Percentiles rank a stretch among this genome's conserved stretches.
Conservation (phyloP, 1,284 basidiomycete genomes). For the Hemileia vastatrix region DNA sequence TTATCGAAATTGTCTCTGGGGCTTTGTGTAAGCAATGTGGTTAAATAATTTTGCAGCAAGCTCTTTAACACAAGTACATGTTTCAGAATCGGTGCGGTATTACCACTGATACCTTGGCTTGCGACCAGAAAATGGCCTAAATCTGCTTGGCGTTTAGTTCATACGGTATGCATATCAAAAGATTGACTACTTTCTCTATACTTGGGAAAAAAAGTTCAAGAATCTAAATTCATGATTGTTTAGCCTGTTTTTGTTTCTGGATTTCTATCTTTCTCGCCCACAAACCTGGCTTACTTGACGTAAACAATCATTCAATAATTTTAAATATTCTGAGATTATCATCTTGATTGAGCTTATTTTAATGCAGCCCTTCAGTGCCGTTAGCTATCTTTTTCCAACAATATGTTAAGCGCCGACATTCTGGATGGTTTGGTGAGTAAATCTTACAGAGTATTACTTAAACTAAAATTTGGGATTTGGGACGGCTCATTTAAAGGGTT, state of each 20-base stretch:
- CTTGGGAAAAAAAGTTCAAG: neutral
- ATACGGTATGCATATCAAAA: constrained; percentile 7
- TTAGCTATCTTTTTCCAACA: constrained; percentile 18
- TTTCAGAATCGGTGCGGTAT: constrained; percentile 7
- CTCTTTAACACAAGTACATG: neutral
- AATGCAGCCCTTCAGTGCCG: constrained; percentile 7
- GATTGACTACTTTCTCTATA: neutral
- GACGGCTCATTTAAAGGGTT: no score
- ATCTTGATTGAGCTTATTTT: neutral
- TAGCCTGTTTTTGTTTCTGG: constrained; percentile 20
- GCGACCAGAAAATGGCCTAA: constrained; percentile 15
- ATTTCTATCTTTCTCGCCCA: constrained; percentile 7
- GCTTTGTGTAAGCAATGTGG: constrained; percentile 10
- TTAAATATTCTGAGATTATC: neutral
- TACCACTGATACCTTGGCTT: constrained; percentile 20
- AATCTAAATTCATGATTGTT: neutral
- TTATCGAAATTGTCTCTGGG: constrained; percentile 12
- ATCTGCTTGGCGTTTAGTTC: constrained; percentile 18
- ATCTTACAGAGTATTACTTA: neutral
- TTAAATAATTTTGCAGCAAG: neutral
- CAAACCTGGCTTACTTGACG: constrained; percentile 17
- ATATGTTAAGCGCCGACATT: constrained; percentile 14
- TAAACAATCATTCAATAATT: constrained; percentile 1
- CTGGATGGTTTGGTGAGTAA: constrained; percentile 21
- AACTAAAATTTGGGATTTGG: neutral